Percentiles rank a stretch among this genome's conserved stretches.
These are phyloP conservation scores for Sporobolus alterniflorus DNA, from an alignment of 202 grass and related monocot species.

Conservation along the genomic window DNA sequence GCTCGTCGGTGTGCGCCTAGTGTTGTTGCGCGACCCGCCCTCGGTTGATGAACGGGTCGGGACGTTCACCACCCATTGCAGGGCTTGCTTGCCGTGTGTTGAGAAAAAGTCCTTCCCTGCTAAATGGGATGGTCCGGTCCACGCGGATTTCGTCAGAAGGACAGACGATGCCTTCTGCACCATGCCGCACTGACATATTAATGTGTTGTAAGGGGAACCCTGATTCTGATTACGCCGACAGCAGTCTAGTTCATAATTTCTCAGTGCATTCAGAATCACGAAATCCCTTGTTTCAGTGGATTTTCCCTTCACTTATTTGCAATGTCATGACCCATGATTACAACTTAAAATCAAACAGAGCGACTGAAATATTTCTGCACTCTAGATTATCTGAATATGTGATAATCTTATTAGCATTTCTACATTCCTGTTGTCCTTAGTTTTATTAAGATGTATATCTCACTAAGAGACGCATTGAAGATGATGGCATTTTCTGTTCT, in stretches of 20 bases:
- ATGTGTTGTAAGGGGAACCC: no score
- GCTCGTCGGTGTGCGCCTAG: no score
- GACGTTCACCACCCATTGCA: no score
- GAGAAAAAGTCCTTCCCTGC: no score
- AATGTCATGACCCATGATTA: not conserved
- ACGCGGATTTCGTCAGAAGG: no score
- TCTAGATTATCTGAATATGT: not conserved
- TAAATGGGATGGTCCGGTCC: no score
- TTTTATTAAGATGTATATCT: slow-evolving; percentile 69
- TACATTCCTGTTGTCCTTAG: slow-evolving; percentile 50
- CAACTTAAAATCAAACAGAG: not conserved
- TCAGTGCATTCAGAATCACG: not conserved
- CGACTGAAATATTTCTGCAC: not conserved
- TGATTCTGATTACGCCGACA: no score
- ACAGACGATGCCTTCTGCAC: no score
- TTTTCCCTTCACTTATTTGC: slow-evolving; percentile 1
- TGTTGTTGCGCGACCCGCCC: no score
- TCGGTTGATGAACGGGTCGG: no score
- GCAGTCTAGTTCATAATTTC: not conserved
- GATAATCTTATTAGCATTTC: not conserved
- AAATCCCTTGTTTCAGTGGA: not conserved
- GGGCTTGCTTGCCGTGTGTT: no score
- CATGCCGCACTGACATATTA: not conserved
- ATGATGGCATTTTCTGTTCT: slow-evolving; percentile 91
- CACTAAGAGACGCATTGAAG: slow-evolving; percentile 79